Base-by-base conservation (phyloP, 192 early-diverging fungal species). In the Coemansia interrupta region DNA sequence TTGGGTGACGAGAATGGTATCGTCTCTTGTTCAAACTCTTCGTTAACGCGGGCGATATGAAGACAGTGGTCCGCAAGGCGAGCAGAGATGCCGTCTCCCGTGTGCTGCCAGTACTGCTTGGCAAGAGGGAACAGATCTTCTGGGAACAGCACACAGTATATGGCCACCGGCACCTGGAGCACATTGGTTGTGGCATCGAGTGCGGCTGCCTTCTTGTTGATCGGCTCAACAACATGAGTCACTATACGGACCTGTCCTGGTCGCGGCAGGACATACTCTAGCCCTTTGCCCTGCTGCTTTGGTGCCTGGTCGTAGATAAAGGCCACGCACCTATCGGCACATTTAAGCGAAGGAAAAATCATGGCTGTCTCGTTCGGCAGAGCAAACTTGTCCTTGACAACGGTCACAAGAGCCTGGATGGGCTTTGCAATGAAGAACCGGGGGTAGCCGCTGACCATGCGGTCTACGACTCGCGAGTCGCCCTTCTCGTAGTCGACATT, bases 51-150 rank as follows among this genome's bases (percentile, higher is more conserved):
- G 46, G 94, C 69, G 20, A 92, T 77, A 38, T 82, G 72, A 51
- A 98, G 64, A 65, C 89, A 90, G 54, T 89, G 86, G 36, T 90
- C 84, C 0, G 96, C 96, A 71, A 90, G 82, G 36, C 96, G 85
- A 3, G 91, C 91, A 1, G 90, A 87, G 24, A 98, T 84, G 43
- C 86, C 90, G 42, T 92, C 90, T 23, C 96, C 96, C 6, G 91
- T 70, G 70, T 98, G 96, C 77, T 97, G 94, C 96, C 96, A 98
- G 65, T 87, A 96, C 79, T 85, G 86, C 68, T 98, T 96, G n/a
- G 89, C 96, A 38, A 92, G 62, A 12, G 78, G 50, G 43, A 83
- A 84, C 30, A 83, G 79, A 6, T 83, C 81, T 36, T 72, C 72
- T 1, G 90, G 90, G 67, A 96, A 93, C 42, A 96, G 59, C 11